These are phyloP conservation scores for Clonostachys chloroleuca DNA, from an alignment of 2,329 filamentous ascomycete genomes.

Conservation along the genomic window DNA sequence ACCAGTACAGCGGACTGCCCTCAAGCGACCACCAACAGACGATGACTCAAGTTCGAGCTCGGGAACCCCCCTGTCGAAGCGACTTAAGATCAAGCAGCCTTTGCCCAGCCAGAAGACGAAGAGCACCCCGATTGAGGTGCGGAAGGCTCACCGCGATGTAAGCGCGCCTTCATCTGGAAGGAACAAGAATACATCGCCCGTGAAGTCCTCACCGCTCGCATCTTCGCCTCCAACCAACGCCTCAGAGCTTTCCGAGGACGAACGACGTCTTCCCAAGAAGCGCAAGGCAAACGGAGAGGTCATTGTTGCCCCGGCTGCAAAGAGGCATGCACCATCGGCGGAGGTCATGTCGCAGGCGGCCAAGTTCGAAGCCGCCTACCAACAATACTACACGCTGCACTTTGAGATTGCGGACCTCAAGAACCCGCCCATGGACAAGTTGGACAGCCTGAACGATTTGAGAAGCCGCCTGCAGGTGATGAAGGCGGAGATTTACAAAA, in stretches of 20 bases:
- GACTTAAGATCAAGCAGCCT: constrained; percentile 44
- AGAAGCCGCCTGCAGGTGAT: constrained; percentile 46
- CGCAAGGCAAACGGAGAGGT: constrained; percentile 28
- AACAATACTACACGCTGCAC: constrained; percentile 53
- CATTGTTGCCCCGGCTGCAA: constrained; percentile 14
- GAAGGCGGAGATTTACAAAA: constrained; percentile 53
- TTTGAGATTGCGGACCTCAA: constrained; percentile 44
- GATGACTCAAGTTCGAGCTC: constrained; percentile 57
- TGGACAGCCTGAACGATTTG: constrained; percentile 49
- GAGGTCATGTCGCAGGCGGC: constrained; percentile 49
- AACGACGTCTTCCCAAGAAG: constrained; percentile 28
- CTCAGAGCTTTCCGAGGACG: constrained; percentile 50
- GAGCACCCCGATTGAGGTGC: background rate
- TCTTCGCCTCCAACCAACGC: constrained; percentile 63
- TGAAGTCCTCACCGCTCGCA: constrained; percentile 62
- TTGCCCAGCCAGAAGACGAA: constrained; percentile 9
- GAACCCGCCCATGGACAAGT: constrained; percentile 45
- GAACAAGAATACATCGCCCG: constrained; percentile 51
- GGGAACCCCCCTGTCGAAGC: constrained; percentile 52
- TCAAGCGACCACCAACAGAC: constrained; percentile 48
- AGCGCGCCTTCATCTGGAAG: constrained; percentile 33
- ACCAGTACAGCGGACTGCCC: constrained; percentile 1
- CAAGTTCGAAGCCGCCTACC: constrained; percentile 51
- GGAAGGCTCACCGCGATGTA: constrained; percentile 34
- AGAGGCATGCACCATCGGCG: constrained; percentile 25